Conservation (phyloP, 225 moss, liverwort and hornwort genomes). For the Polytrichum commune region DNA sequence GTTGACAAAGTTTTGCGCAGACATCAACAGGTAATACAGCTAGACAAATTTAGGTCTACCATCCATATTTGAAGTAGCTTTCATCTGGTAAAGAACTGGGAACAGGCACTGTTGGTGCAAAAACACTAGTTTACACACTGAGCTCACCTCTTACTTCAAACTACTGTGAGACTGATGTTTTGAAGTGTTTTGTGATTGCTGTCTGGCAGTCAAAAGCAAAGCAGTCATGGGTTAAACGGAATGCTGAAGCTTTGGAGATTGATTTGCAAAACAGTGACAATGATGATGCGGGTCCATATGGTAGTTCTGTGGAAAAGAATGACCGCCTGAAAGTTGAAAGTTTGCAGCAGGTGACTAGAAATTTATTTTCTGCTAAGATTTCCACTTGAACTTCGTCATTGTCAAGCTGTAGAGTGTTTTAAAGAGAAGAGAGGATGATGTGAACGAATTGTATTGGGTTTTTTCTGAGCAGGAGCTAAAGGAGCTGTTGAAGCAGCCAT, state of each 20-base stretch:
- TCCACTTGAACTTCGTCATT: neutral
- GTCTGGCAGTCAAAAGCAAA: slow-evolving; percentile 63
- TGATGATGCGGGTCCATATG: slow-evolving; percentile 48
- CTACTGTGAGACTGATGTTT: neutral
- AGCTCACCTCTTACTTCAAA: neutral
- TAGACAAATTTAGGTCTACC: no score
- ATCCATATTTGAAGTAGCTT: neutral
- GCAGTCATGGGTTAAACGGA: slow-evolving; percentile 77
- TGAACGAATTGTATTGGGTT: slow-evolving; percentile 3
- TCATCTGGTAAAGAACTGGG: neutral
- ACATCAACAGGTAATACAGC: slow-evolving; percentile 60
- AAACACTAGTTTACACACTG: neutral
- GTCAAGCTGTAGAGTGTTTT: neutral
- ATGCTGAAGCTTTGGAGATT: slow-evolving; percentile 78
- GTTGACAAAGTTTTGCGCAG: slow-evolving; percentile 84
- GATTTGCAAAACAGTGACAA: slow-evolving; percentile 75
- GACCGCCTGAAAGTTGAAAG: slow-evolving; percentile 50
- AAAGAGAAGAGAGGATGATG: neutral
- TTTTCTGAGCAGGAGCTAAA: slow-evolving; percentile 61
- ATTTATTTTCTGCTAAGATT: neutral
- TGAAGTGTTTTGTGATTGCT: neutral
- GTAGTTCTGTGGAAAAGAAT: slow-evolving; percentile 38
- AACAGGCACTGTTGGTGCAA: neutral
- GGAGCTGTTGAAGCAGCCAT: slow-evolving; percentile 63
- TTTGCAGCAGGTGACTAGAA: slow-evolving; percentile 53